Evolutionary conservation across 2,329 filamentous ascomycete genomes (phyloP), one percentile per base, ranked within the genome.

Genomic region (Colletotrichum phormii): DNA sequence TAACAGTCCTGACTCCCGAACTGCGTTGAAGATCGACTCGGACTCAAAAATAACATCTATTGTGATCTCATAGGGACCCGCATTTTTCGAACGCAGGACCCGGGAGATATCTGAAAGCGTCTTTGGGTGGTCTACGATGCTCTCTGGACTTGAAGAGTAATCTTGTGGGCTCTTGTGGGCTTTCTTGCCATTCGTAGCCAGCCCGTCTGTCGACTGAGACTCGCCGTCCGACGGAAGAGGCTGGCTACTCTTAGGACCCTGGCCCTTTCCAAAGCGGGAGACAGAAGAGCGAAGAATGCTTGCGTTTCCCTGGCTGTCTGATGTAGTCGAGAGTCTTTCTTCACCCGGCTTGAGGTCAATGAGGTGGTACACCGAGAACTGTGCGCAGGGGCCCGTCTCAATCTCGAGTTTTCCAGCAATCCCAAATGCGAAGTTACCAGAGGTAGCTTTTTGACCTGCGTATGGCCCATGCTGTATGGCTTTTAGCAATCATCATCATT

Each of bases 1-100:
- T 1, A 87, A 77, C 0, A 86, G 22, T 22, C 80, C 78, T 0
- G 83, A 78, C 0, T 76, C 65, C 63, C 83, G 83, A 22, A 87
- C 80, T 5, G 75, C 69, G 1, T 77, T 31, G 68, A 84, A 88
- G 0, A 77, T 76, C 0, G 76, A 76, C 12, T 75, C 66, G 0
- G 80, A 77, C 0, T 77, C 77, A 75, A 89, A 89, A 64, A 89
- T 85, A 46, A 87, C 80, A 67, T 89, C 87, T 31, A 89, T 81
- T 0, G 87, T 89, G 33, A 89, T 80, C 73, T 89, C 86, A 71
- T 82, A 89, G 0, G 87, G 86, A 0, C 87, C 87, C 0, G 86
- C 80, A 57, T 88, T 89, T 75, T 89, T 89, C 15, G 84, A 86
- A 0, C 87, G 82, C 0, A 88, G 75, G 2, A 87, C 80, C 2